These are phyloP conservation scores for Dendrobium nobile DNA, from an alignment of 106 monocot genomes.

Conservation along the genomic window DNA sequence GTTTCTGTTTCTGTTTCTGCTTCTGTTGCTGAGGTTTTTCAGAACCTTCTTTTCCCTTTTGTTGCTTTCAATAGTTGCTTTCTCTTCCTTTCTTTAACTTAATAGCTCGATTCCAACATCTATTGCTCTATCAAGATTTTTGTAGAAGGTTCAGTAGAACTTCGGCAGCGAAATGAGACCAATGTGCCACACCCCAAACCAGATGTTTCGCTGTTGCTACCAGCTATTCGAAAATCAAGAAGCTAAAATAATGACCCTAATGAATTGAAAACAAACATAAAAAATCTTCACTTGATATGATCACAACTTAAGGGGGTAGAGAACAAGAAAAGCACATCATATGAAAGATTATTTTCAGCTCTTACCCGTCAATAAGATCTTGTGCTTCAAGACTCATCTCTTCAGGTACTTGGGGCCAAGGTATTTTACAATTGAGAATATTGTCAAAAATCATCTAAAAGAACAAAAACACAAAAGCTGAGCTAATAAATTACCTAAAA, in stretches of 20 bases:
- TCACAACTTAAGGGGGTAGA: not conserved
- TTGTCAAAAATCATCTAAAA: constrained; percentile 95
- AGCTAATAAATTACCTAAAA: not conserved
- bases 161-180: too few relatives aligned
- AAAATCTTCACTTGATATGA: not conserved
- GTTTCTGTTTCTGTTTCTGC: too few relatives aligned
- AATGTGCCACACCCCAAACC: too few relatives aligned
- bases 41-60: too few relatives aligned
- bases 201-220: too few relatives aligned
- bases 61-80: too few relatives aligned
- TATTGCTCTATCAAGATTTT: too few relatives aligned
- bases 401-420: constrained; percentile 83
- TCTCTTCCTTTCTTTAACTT: too few relatives aligned
- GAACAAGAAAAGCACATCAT: too few relatives aligned
- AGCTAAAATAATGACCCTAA: not conserved
- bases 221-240: not conserved
- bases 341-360: not conserved
- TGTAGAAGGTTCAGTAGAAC: too few relatives aligned
- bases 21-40: too few relatives aligned
- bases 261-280: not conserved
- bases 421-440: constrained; percentile 93
- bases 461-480: not conserved
- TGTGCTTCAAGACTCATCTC: constrained; percentile 90
- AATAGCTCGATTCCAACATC: too few relatives aligned
- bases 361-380: constrained; percentile 87